phyloP scores from a whole-genome alignment of 2,329 filamentous ascomycete species.

The Paecilomyces formosus region DNA sequence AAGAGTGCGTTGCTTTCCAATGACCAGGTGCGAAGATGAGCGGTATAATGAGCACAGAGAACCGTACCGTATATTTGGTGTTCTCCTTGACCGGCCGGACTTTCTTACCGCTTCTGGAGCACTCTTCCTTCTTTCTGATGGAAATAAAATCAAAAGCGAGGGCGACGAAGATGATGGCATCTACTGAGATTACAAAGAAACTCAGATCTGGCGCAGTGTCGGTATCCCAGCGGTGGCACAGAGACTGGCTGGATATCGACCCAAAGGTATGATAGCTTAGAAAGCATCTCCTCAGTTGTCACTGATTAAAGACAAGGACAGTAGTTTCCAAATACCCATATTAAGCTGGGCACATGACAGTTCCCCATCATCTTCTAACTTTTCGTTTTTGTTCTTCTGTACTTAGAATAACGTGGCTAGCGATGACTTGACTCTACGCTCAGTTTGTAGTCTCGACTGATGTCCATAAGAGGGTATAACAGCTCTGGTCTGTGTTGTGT shows the following conservation, averaged over 20 bases:
- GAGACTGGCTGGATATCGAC: neutral
- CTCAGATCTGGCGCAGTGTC: slow-evolving; percentile 4
- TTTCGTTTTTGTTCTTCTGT: too few species aligned
- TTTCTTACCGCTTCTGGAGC: slow-evolving; percentile 2
- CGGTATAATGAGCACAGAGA: neutral
- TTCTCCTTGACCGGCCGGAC: slow-evolving; percentile 3
- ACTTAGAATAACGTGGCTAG: too few species aligned
- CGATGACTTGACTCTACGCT: too few species aligned
- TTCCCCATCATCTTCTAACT: too few species aligned
- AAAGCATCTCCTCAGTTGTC: too few species aligned
- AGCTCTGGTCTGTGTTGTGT: too few species aligned
- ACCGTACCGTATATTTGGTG: slow-evolving; percentile 1
- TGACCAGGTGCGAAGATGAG: neutral
- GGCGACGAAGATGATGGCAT: neutral
- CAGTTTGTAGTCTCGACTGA: too few species aligned
- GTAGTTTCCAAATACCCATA: too few species aligned
- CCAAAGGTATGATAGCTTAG: too few species aligned
- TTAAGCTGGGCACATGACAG: too few species aligned
- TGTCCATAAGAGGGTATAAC: too few species aligned
- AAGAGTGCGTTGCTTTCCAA: neutral
- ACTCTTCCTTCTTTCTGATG: slow-evolving; percentile 3
- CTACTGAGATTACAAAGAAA: neutral
- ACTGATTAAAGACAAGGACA: too few species aligned
- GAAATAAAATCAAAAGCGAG: slow-evolving; percentile 1
- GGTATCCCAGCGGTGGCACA: slow-evolving; percentile 4